A percentile compares a stretch with the other conserved stretches of the same genome.
phyloP scores from a whole-genome alignment of 1,284 basidiomycete species.

The Ustilago nuda region DNA sequence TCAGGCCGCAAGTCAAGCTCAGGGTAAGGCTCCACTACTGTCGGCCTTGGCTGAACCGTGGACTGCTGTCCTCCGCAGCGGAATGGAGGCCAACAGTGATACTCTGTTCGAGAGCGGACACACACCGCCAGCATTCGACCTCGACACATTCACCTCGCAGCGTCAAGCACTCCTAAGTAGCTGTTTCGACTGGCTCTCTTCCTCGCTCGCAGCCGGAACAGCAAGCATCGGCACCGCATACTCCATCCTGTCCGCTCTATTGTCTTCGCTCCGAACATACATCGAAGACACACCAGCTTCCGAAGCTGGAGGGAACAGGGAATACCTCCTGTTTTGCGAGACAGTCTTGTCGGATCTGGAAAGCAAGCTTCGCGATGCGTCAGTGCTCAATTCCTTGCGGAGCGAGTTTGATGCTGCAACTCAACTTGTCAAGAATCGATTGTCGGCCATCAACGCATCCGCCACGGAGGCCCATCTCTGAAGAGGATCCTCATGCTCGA shows the following conservation, averaged over 20 bases:
- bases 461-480: neutral
- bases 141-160: slow-evolving; percentile 16
- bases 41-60: slow-evolving; percentile 6
- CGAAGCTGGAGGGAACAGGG: slow-evolving; percentile 1
- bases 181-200: slow-evolving; percentile 15
- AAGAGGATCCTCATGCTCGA: neutral
- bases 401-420: slow-evolving; percentile 3
- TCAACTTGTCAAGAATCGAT: neutral
- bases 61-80: neutral
- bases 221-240: slow-evolving; percentile 25
- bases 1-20: neutral
- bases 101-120: neutral
- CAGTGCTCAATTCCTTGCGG: slow-evolving; percentile 11
- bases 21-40: slow-evolving; percentile 9
- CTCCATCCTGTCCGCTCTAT: slow-evolving; percentile 39
- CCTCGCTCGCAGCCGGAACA: slow-evolving; percentile 1
- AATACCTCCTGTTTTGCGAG: slow-evolving; percentile 22
- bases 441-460: neutral
- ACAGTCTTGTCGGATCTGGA: slow-evolving; percentile 18
- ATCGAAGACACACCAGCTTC: slow-evolving; percentile 31
- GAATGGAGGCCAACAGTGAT: neutral
- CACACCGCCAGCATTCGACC: slow-evolving; percentile 10
- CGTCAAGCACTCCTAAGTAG: slow-evolving; percentile 15
- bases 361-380: neutral
- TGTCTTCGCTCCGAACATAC: slow-evolving; percentile 38